Percentiles rank a stretch among this genome's conserved stretches.
phyloP scores from a whole-genome alignment of 306 rosid species.

The Ceratonia siliqua region DNA sequence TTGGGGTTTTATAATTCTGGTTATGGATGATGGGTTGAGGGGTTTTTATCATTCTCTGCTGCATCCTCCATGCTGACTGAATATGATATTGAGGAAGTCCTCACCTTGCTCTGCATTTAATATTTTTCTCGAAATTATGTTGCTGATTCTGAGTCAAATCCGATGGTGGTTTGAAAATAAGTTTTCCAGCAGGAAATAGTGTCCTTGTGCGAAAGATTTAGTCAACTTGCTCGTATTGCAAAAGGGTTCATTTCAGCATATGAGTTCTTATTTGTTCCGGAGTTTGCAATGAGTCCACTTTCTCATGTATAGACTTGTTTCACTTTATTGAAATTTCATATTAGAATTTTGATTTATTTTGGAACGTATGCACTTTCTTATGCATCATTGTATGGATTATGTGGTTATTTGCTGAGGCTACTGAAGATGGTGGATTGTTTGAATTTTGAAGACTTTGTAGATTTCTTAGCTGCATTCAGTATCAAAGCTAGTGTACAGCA shows the following conservation, averaged over 20 bases:
- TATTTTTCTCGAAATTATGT: neutral
- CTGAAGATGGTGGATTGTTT: constrained; percentile 89
- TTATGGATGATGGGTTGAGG: no score
- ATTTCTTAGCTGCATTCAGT: constrained; percentile 91
- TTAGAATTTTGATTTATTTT: neutral
- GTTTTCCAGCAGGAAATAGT: constrained; percentile 97
- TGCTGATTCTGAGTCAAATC: constrained; percentile 22
- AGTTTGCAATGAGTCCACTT: constrained; percentile 91
- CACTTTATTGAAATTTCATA: neutral
- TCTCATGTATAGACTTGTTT: constrained; percentile 61
- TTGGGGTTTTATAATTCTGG: no score
- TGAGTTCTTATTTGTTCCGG: constrained; percentile 92
- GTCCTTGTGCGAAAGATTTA: constrained; percentile 81
- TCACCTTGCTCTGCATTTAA: neutral
- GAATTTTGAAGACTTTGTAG: constrained; percentile 89
- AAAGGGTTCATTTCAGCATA: constrained; percentile 87
- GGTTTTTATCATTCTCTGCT: no score
- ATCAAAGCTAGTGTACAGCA: constrained; percentile 62
- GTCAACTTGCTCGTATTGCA: constrained; percentile 91
- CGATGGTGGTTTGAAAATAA: constrained; percentile 32
- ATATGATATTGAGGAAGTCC: no score
- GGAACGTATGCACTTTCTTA: neutral
- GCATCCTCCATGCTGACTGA: no score
- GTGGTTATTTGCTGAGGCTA: constrained; percentile 62
- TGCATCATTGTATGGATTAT: constrained; percentile 18